Evolutionary conservation across 768 basidiomycete genomes (phyloP), one percentile per base, ranked within the genome.

Genomic region (Amanita jacksonii): DNA sequence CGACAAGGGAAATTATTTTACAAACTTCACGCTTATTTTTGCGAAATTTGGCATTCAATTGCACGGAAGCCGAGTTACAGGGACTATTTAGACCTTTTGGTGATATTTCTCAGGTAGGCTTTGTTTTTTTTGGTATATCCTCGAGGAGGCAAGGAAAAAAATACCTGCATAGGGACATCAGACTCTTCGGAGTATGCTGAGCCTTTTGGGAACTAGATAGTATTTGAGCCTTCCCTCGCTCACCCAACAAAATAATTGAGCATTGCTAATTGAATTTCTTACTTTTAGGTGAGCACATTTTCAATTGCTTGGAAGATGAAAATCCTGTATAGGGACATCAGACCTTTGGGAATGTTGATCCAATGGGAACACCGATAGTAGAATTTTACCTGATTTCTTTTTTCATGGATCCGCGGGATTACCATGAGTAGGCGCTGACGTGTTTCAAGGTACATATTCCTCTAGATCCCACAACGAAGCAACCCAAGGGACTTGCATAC

Each of bases 11-110:
- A 25, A 76, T 79, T 1, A 83, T 94, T 41, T 63, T 82, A 4
- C 71, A 74, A 45, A 93, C 91, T 0, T 73, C 77, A 1, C 77
- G 93, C 3, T 66, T 98, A 2, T 98, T 98, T 56, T 65, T 99
- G 4, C 88, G 96, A n/a, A 99, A 98, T 57, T 62, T 99, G n/a
- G 72, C 91, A 0, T 98, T 91, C 55, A 76, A 81, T 0, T 88
- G 85, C 46, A 81, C 83, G 5, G 74, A 84, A 13, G 60, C 67
- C 2, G 91, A 96, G 39, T 62, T 98, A 1, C 54, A 60, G 2
- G 68, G 72, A 9, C 68, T 81, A 2, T 91, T 92, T 59, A 57
- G 61, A 3, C 66, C 73, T 0, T 88, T 76, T 57, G 93, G 93
- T 7, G 67, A 76, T 35, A 57, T 96, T 25, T 71, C 72, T 32